Percentiles rank a stretch among this genome's conserved stretches.
These are phyloP conservation scores for Xylaria multiplex DNA, from an alignment of 2,329 filamentous ascomycete genomes.

Conservation along the genomic window DNA sequence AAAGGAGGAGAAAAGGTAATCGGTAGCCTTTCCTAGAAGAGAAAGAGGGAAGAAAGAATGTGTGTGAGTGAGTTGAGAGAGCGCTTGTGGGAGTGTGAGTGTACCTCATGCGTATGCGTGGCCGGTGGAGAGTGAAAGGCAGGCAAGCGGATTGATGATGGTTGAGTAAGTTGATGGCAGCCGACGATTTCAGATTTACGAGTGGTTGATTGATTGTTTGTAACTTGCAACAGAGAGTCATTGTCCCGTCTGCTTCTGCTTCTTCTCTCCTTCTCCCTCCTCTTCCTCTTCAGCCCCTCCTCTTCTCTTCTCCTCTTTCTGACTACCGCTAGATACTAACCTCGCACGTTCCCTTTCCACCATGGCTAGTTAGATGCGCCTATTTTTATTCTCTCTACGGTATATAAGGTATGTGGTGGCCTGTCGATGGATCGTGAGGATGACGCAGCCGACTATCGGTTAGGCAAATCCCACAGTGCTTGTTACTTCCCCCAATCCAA, in stretches of 20 bases:
- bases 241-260: slow-evolving; percentile 10
- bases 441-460: slow-evolving; percentile 26
- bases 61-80: neutral
- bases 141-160: slow-evolving; percentile 18
- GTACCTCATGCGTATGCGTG: slow-evolving; percentile 11
- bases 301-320: slow-evolving; percentile 19
- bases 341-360: slow-evolving; percentile 20
- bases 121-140: slow-evolving; percentile 15
- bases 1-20: neutral
- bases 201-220: slow-evolving; percentile 4
- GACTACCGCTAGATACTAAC: slow-evolving; percentile 22
- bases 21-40: slow-evolving; percentile 6
- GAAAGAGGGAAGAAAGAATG: slow-evolving; percentile 1
- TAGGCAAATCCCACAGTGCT: slow-evolving; percentile 17
- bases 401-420: slow-evolving; percentile 17
- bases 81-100: slow-evolving; percentile 10
- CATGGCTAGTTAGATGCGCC: slow-evolving; percentile 21
- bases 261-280: slow-evolving; percentile 13
- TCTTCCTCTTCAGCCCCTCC: neutral
- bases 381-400: slow-evolving; percentile 20
- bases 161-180: slow-evolving; percentile 15
- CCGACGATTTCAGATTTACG: slow-evolving; percentile 18
- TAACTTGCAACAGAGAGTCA: slow-evolving; percentile 10
- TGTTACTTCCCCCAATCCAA: slow-evolving; percentile 7
- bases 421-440: slow-evolving; percentile 26